Evolutionary conservation across 208 protist species (phyloP).

Genomic region (Crithidia bombi): DNA sequence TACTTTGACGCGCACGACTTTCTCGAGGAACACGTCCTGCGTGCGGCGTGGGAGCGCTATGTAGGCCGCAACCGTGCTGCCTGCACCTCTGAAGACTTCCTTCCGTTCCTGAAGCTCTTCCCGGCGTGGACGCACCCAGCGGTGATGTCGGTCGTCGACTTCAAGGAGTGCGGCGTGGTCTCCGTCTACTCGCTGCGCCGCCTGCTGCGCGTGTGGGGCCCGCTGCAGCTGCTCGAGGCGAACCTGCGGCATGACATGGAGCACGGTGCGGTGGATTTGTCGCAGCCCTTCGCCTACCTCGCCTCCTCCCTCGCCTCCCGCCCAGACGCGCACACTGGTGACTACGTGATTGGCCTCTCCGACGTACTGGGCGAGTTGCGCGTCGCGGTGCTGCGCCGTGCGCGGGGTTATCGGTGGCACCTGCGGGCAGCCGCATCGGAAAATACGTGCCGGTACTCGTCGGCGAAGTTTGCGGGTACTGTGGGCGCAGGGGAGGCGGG

Average conservation of each 20-base stretch:
- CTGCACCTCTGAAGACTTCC: slow-evolving; percentile 66
- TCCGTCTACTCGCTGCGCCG: slow-evolving; percentile 76
- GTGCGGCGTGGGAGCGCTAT: slow-evolving; percentile 53
- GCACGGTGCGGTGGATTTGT: slow-evolving; percentile 58
- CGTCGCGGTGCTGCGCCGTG: slow-evolving; percentile 49
- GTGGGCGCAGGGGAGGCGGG: neutral
- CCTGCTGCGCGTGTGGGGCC: slow-evolving; percentile 84
- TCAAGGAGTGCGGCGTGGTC: slow-evolving; percentile 75
- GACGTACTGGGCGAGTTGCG: slow-evolving; percentile 64
- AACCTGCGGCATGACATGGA: slow-evolving; percentile 71
- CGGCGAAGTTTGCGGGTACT: neutral
- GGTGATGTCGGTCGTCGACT: slow-evolving; percentile 69
- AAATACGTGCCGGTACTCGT: slow-evolving; percentile 7
- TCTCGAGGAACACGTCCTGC: slow-evolving; percentile 59
- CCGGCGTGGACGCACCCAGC: slow-evolving; percentile 54
- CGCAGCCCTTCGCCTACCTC: slow-evolving; percentile 59
- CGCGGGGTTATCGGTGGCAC: slow-evolving; percentile 20
- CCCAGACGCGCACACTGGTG: slow-evolving; percentile 62
- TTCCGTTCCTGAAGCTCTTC: slow-evolving; percentile 49
- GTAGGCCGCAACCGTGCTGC: slow-evolving; percentile 63
- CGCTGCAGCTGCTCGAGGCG: slow-evolving; percentile 74
- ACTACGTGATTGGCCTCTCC: slow-evolving; percentile 73
- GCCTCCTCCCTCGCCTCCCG: slow-evolving; percentile 47
- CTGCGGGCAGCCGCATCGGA: slow-evolving; percentile 17
- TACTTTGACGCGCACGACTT: slow-evolving; percentile 51